Base-by-base conservation (phyloP, 2,329 filamentous ascomycete genomes). In the Exophiala dermatitidis region DNA sequence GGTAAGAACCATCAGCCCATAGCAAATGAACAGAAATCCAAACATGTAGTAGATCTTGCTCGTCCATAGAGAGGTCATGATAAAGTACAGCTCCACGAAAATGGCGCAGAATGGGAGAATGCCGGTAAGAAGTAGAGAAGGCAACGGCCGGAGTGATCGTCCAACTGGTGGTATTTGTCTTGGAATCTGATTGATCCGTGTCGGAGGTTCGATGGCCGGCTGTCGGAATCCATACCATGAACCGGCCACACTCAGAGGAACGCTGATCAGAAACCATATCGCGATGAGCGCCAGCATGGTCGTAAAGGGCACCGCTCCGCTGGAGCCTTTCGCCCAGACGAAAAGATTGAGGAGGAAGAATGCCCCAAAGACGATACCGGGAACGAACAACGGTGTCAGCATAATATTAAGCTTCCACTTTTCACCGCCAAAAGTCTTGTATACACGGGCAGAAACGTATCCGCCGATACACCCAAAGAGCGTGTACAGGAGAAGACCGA, bases 41-140 rank as follows among this genome's bases (percentile, higher is more conserved):
- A 98, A 98, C 93, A 98, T 98, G 79, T 98, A 98, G 78, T 98
- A 98, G 62, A 98, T 93, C 72, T 93, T 89, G 75, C 85, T 91
- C 72, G 94, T 95, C 93, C 93, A 98, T 68, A 98, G 91, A 29
- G 88, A 95, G 73, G 85, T 95, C 88, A 98, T 95, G 75, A 98
- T 96, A 72, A 97, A 97, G 78, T 95, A 97, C 54, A 98, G 83
- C 74, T 98, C 93, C 44, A 97, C 90, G 62, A 97, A 96, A 67
- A 98, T 97, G 58, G 93, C 91, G 44, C 88, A 90, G 65, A 98
- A 98, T 0, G 93, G 93, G 29, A 97, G 78, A 47, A 97, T 84
- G 48, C 93, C 93, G 28, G 94, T 91, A 26, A 97, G 79, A 10
- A 96, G 79, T 80, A 95, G 91, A 60, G 88, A 94, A 1, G 93